phyloP scores from a whole-genome alignment of 2,329 filamentous ascomycete genomes.

The Cytospora piceicola region DNA sequence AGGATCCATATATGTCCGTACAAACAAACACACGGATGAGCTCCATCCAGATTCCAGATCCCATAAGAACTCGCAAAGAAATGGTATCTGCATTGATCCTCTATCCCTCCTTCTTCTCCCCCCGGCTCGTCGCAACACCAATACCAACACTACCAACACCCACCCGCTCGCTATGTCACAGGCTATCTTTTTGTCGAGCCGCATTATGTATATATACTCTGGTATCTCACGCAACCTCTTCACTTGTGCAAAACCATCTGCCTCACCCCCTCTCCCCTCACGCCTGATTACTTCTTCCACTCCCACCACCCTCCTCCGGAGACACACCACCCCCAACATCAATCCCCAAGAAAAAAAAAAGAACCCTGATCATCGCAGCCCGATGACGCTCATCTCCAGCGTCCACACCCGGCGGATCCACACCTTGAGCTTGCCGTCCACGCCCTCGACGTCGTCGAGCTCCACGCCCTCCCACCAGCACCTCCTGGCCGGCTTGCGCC shows the following conservation, averaged over 20 bases:
- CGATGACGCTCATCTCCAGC: slow-evolving; percentile 95
- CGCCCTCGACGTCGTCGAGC: slow-evolving; percentile 83
- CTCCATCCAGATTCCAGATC: background rate
- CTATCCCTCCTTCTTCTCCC: background rate
- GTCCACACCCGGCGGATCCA: slow-evolving; percentile 99
- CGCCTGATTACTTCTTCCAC: background rate
- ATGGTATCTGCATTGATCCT: slow-evolving; percentile 30
- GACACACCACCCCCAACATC: background rate
- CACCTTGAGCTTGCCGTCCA: slow-evolving; percentile 91
- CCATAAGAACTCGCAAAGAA: slow-evolving; percentile 11
- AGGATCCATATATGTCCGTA: too few species aligned
- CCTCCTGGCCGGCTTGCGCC: slow-evolving; percentile 92
- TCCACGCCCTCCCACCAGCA: slow-evolving; percentile 99
- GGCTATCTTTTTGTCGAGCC: slow-evolving; percentile 15
- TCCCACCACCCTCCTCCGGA: background rate
- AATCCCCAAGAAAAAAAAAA: too few species aligned
- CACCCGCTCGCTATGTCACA: slow-evolving; percentile 18
- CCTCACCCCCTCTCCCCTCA: background rate
- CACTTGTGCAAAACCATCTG: background rate
- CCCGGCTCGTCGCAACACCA: slow-evolving; percentile 5
- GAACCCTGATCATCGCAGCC: slow-evolving; percentile 62
- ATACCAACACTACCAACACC: slow-evolving; percentile 9
- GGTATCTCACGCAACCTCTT: slow-evolving; percentile 20
- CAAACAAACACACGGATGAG: background rate
- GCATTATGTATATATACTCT: slow-evolving; percentile 20